A percentile compares a stretch with the other conserved stretches of the same genome.
Evolutionary conservation across 2,329 filamentous ascomycete species (phyloP).

Genomic region (Curvularia hawaiiensis): DNA sequence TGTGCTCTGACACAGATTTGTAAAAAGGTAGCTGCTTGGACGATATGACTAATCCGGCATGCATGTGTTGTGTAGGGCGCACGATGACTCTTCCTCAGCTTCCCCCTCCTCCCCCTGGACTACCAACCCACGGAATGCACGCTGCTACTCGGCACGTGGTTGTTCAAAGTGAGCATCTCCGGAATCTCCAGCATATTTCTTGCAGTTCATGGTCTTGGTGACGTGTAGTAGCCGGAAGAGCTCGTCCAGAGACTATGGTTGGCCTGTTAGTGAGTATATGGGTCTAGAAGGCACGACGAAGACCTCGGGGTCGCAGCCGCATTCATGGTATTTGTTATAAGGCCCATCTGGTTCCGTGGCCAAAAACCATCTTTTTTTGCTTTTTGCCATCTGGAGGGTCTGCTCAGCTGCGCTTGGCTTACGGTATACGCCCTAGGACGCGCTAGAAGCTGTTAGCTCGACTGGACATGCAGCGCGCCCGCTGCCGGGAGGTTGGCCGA

Average conservation of each 20-base stretch:
- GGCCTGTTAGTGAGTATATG: neutral
- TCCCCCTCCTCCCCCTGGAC: neutral
- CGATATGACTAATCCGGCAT: slow-evolving; percentile 16
- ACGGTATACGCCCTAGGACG: neutral
- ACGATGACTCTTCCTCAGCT: neutral
- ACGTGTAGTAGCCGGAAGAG: neutral
- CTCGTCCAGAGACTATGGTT: neutral
- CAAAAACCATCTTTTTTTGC: neutral
- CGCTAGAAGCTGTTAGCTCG: slow-evolving; percentile 9
- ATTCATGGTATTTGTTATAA: neutral
- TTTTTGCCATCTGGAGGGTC: neutral
- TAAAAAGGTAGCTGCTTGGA: neutral
- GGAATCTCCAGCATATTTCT: neutral
- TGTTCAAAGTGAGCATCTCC: neutral
- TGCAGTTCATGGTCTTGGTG: neutral
- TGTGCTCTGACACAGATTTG: neutral
- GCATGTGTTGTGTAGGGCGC: neutral
- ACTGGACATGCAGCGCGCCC: neutral
- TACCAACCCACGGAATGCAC: neutral
- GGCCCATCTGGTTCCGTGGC: neutral
- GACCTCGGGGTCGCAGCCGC: neutral
- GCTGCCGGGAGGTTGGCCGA: slow-evolving; percentile 4
- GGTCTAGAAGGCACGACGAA: slow-evolving; percentile 5
- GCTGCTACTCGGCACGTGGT: neutral
- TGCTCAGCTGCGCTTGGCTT: neutral